Evolutionary conservation across 2,329 filamentous ascomycete species (phyloP).

Genomic region (Beauveria sp.): DNA sequence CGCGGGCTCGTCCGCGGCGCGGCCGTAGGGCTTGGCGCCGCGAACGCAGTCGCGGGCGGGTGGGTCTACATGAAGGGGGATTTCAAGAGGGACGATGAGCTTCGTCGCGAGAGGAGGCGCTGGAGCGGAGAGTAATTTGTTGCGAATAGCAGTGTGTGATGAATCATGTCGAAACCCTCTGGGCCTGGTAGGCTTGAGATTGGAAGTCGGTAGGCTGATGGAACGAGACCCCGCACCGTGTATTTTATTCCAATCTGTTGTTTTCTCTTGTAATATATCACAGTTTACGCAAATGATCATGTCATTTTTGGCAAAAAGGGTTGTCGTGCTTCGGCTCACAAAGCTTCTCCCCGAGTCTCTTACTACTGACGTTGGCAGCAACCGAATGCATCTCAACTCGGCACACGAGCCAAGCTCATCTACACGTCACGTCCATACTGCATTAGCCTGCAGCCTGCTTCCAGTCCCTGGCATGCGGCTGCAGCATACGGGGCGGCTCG

Average conservation of each 20-base stretch:
- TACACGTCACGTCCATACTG: too few relatives aligned
- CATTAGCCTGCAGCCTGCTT: too few relatives aligned
- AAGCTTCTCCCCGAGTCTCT: too few relatives aligned
- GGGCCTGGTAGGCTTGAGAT: background rate
- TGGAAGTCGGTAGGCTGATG: background rate
- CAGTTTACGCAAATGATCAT: background rate
- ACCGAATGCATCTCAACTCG: too few relatives aligned
- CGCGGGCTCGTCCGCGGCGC: slow-evolving; percentile 43
- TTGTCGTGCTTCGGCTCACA: too few relatives aligned
- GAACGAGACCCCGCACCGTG: background rate
- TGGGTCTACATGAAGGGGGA: slow-evolving; percentile 46
- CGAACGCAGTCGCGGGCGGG: slow-evolving; percentile 41
- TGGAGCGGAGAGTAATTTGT: slow-evolving; percentile 31
- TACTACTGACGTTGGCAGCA: too few relatives aligned
- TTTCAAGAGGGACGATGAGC: slow-evolving; percentile 40
- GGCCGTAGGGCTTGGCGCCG: slow-evolving; percentile 41
- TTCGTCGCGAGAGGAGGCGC: slow-evolving; percentile 40
- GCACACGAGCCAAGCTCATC: too few relatives aligned
- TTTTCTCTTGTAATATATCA: background rate
- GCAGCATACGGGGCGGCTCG: too few relatives aligned
- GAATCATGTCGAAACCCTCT: background rate
- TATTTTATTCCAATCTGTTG: background rate
- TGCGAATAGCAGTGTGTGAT: background rate
- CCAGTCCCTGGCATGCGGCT: too few relatives aligned
- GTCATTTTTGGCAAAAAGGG: background rate